phyloP scores from a whole-genome alignment of 148 eudicot genomes.

The Rheum nobile region DNA sequence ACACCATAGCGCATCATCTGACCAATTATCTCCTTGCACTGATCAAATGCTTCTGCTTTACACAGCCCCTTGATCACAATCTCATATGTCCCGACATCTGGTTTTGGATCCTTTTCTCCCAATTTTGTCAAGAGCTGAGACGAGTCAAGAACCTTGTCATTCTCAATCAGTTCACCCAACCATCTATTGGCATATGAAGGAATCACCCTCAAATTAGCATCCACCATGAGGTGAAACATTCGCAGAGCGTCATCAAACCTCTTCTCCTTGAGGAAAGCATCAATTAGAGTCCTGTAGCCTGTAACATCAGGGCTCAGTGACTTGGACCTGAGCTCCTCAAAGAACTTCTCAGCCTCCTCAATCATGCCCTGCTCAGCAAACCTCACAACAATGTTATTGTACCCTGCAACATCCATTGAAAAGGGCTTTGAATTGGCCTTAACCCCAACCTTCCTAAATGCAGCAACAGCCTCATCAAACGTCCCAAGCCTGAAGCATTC shows the following conservation, averaged over 20 bases:
- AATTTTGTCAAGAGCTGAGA: slow-evolving; percentile 50
- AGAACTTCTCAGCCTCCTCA: slow-evolving; percentile 64
- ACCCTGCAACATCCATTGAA: slow-evolving; percentile 85
- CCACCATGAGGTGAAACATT: slow-evolving; percentile 62
- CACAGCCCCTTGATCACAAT: slow-evolving; percentile 65
- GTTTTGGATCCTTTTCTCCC: slow-evolving; percentile 71
- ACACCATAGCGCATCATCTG: slow-evolving; percentile 44
- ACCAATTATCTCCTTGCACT: slow-evolving; percentile 21
- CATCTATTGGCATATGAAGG: slow-evolving; percentile 63
- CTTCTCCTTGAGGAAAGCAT: slow-evolving; percentile 52
- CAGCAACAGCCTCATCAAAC: slow-evolving; percentile 44
- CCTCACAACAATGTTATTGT: slow-evolving; percentile 50
- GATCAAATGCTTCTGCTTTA: slow-evolving; percentile 28
- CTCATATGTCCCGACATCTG: slow-evolving; percentile 60
- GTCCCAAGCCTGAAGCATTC: slow-evolving; percentile 41
- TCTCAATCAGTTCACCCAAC: slow-evolving; percentile 52
- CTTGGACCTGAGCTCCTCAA: slow-evolving; percentile 47
- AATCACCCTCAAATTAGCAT: slow-evolving; percentile 65
- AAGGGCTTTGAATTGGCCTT: slow-evolving; percentile 56
- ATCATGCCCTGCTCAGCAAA: slow-evolving; percentile 69
- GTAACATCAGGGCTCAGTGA: slow-evolving; percentile 75
- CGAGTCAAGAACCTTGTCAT: slow-evolving; percentile 43
- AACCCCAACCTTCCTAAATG: slow-evolving; percentile 59
- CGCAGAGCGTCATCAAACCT: slow-evolving; percentile 50
- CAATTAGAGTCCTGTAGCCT: slow-evolving; percentile 63